These are phyloP conservation scores for Marasmius oreades DNA, from an alignment of 1,284 basidiomycete genomes.

Conservation along the genomic window DNA sequence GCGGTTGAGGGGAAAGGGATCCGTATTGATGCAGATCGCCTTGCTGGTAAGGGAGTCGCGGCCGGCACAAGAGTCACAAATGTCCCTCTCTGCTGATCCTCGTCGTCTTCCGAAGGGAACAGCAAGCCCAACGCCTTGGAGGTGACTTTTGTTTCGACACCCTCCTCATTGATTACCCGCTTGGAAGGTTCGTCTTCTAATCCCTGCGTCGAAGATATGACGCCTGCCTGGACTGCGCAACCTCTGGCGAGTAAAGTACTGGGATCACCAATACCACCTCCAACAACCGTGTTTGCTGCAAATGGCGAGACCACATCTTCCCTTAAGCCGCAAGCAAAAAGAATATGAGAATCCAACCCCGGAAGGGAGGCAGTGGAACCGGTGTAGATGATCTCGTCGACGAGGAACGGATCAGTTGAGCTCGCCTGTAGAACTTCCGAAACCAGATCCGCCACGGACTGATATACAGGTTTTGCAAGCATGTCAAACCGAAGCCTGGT, in stretches of 20 bases:
- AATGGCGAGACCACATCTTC: conserved; percentile 69
- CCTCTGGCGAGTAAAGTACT: conserved; percentile 89
- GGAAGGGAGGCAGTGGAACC: conserved; percentile 88
- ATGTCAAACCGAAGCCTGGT: conserved; percentile 95
- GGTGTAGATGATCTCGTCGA: conserved; percentile 91
- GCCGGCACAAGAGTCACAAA: conserved; percentile 67
- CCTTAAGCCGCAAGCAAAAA: conserved; percentile 56
- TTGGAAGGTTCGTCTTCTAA: conserved; percentile 43
- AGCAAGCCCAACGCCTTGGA: conserved; percentile 77
- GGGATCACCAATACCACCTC: conserved; percentile 76
- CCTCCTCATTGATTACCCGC: conserved; percentile 49
- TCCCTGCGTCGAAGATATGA: conserved; percentile 46
- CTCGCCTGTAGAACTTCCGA: conserved; percentile 47
- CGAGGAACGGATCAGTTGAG: conserved; percentile 66
- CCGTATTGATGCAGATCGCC: conserved; percentile 71
- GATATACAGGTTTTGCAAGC: conserved; percentile 75
- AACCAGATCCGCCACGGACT: conserved; percentile 62
- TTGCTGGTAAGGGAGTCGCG: conserved; percentile 79
- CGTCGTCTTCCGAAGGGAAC: conserved; percentile 58
- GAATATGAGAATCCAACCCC: conserved; percentile 76
- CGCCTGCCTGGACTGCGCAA: conserved; percentile 81
- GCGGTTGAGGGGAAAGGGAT: conserved; percentile 44
- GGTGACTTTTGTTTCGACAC: conserved; percentile 49
- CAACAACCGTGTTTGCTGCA: conserved; percentile 59
- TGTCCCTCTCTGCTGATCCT: conserved; percentile 52